Evolutionary conservation across 2,329 filamentous ascomycete genomes (phyloP).

Genomic region (Penicillium sp.): DNA sequence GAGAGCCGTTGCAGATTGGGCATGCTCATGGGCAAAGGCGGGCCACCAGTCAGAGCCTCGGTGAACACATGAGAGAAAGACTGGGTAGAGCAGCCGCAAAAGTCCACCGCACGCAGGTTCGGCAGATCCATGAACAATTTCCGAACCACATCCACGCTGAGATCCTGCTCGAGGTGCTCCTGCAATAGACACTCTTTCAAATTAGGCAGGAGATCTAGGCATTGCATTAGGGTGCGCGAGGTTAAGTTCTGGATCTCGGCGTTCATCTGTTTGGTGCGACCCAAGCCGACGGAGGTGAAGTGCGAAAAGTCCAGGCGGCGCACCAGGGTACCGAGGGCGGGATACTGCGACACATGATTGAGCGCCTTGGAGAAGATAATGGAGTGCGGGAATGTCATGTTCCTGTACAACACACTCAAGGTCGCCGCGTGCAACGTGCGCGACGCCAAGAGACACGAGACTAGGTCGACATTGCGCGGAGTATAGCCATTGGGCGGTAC

Average conservation of each 20-base stretch:
- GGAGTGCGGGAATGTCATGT: conserved; percentile 78
- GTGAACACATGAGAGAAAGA: conserved; percentile 63
- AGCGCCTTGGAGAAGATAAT: conserved; percentile 78
- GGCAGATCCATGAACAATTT: conserved; percentile 66
- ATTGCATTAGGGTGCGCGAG: conserved; percentile 64
- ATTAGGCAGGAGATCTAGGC: conserved; percentile 65
- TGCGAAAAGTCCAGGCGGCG: conserved; percentile 78
- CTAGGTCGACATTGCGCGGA: conserved; percentile 70
- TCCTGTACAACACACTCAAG: conserved; percentile 67
- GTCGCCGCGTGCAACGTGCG: conserved; percentile 67
- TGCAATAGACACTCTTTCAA: conserved; percentile 73
- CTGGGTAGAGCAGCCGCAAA: conserved; percentile 68
- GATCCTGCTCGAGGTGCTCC: conserved; percentile 73
- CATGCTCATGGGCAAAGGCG: conserved; percentile 47
- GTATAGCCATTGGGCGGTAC: conserved; percentile 69
- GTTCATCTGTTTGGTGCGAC: conserved; percentile 69
- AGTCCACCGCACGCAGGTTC: conserved; percentile 63
- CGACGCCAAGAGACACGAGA: conserved; percentile 72
- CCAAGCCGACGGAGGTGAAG: conserved; percentile 74
- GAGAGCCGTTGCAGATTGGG: conserved; percentile 64
- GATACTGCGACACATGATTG: conserved; percentile 61
- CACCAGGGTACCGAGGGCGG: conserved; percentile 67
- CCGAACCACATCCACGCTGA: conserved; percentile 61
- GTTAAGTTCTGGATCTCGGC: conserved; percentile 71
- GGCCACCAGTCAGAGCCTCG: conserved; percentile 46